A percentile compares a stretch with the other conserved stretches of the same genome.
Conservation (phyloP, 805 yeast species). For the Kodamaea neixiangensis region DNA sequence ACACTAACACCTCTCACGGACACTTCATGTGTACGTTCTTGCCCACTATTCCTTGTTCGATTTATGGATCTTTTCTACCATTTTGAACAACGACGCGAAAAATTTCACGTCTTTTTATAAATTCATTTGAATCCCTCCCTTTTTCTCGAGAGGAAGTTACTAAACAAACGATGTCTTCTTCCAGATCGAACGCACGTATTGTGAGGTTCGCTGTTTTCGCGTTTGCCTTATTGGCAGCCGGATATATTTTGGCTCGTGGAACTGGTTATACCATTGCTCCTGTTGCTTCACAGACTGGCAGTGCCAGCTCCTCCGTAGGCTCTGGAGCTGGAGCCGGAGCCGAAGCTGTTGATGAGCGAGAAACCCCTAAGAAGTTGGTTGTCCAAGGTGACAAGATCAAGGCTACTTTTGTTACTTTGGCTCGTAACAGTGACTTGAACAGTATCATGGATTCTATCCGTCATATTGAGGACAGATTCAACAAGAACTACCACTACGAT, state of each 20-base stretch:
- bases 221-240: slow-evolving; percentile 45
- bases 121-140: background rate
- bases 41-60: background rate
- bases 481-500: slow-evolving; percentile 76
- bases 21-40: too few species aligned
- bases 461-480: slow-evolving; percentile 87
- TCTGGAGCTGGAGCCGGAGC: slow-evolving; percentile 17
- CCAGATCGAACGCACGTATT: slow-evolving; percentile 49
- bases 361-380: slow-evolving; percentile 10
- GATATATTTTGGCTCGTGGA: slow-evolving; percentile 50
- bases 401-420: slow-evolving; percentile 81
- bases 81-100: slow-evolving; percentile 3
- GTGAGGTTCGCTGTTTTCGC: slow-evolving; percentile 52
- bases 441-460: slow-evolving; percentile 64
- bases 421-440: slow-evolving; percentile 72
- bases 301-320: too few species aligned
- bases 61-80: background rate
- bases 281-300: slow-evolving; percentile 7
- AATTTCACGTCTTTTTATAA: slow-evolving; percentile 8
- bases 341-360: slow-evolving; percentile 12
- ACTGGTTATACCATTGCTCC: slow-evolving; percentile 39
- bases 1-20: too few species aligned
- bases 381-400: slow-evolving; percentile 43
- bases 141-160: background rate
- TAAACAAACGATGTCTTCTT: slow-evolving; percentile 31